Base-by-base conservation (phyloP, 345 rosid species). In the Citrus maxima region DNA sequence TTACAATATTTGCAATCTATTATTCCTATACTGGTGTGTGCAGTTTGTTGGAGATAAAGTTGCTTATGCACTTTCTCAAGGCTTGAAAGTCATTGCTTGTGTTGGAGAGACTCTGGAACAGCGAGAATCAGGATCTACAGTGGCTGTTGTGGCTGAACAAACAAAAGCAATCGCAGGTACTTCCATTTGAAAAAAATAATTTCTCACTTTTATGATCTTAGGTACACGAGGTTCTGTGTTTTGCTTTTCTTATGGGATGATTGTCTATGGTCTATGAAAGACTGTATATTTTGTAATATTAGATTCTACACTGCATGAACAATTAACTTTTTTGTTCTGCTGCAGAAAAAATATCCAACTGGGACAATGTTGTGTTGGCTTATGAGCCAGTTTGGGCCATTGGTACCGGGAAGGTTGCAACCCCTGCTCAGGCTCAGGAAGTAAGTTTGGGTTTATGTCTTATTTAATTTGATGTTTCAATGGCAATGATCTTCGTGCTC, bases 341-440 rank as follows among this genome's bases (percentile, higher is more conserved):
- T 79, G 87, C 88, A 92, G 97, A 84, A 40, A 85, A 87, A 78
- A 73, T 89, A 35, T 75, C 87, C 32, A 78, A 82, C 46, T 92
- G 97, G 97, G 79, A 55, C 12, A 80, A 88, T 75, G 84, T 92
- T 64, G 94, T 92, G 80, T 79, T 89, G 73, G 97, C 97, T 62
- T 92, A 89, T 80, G 94, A 92, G 82, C 97, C 94, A 67, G 94
- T 92, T 71, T 92, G 97, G 97, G 97, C 97, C 79, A 90, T 92
- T 80, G 97, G 97, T 30, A 92, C 94, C 0, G 97, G 93, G 61
- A 92, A 92, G 87, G 97, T 90, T 79, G 97, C 94, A 77, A 80
- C 93, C 37, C 97, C 93, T 49, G 87, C 87, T 79, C 97, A 92
- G 80, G 94, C 97, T 67, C 97, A 90, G 77, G 94, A 92, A 82